Conservation (phyloP, 768 basidiomycete genomes). For the Lactarius indigo region DNA sequence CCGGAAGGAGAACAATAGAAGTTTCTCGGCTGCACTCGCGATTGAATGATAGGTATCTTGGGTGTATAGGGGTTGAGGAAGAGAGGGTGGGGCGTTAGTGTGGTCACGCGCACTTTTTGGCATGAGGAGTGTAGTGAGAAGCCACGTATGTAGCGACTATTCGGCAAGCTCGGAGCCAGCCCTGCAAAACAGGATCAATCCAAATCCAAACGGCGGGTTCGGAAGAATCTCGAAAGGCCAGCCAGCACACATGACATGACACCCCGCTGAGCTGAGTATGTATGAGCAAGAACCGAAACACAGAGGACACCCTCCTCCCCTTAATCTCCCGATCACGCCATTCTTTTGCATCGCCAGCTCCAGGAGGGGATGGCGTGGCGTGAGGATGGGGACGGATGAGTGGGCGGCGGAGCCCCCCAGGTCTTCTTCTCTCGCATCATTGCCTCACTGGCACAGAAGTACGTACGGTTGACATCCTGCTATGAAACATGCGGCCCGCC, state of each 20-base stretch:
- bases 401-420: neutral
- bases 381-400: neutral
- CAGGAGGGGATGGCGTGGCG: neutral
- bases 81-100: neutral
- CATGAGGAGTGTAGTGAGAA: neutral
- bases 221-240: slow-evolving; percentile 6
- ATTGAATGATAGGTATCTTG: neutral
- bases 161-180: slow-evolving; percentile 16
- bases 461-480: neutral
- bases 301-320: too few species aligned
- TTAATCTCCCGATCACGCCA: slow-evolving; percentile 12
- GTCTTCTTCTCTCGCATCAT: neutral
- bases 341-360: slow-evolving; percentile 4
- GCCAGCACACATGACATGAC: slow-evolving; percentile 8
- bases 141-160: slow-evolving; percentile 8
- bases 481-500: neutral
- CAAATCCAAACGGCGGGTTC: neutral
- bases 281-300: too few species aligned
- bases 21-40: neutral
- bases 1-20: slow-evolving; percentile 63
- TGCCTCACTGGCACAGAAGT: neutral
- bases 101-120: neutral
- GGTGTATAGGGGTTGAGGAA: neutral
- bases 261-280: too few species aligned
- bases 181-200: neutral